phyloP scores from a whole-genome alignment of 257 asterid genomes.

The Lantana camara region DNA sequence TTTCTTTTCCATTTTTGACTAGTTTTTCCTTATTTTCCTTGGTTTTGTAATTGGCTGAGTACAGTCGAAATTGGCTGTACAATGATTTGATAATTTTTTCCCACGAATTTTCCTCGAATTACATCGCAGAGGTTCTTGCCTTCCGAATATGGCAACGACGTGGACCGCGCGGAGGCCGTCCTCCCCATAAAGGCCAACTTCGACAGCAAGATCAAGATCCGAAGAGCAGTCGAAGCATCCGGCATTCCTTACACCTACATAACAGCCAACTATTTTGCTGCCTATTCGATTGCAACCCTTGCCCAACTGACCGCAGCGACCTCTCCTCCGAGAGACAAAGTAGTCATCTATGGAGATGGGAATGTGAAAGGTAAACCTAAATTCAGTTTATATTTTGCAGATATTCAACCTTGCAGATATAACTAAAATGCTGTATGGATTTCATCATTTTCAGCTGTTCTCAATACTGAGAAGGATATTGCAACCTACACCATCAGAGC shows the following conservation, averaged over 20 bases:
- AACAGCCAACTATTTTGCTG: conserved; percentile 54
- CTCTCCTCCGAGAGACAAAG: conserved; percentile 66
- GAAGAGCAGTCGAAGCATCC: conserved; percentile 56
- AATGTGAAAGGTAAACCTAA: conserved; percentile 55
- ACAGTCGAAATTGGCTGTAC: too few relatives aligned
- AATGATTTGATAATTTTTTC: too few relatives aligned
- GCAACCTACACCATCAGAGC: conserved; percentile 62
- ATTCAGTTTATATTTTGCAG: too few relatives aligned
- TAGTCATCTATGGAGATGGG: conserved; percentile 68
- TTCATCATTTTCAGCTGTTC: conserved; percentile 41
- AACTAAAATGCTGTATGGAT: not conserved
- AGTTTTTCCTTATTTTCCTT: too few relatives aligned
- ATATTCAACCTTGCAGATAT: too few relatives aligned
- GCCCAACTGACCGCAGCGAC: conserved; percentile 43
- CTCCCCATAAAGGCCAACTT: conserved; percentile 58
- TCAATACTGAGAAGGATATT: conserved; percentile 61
- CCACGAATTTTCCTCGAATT: too few relatives aligned
- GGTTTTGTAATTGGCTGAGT: too few relatives aligned
- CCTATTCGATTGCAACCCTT: conserved; percentile 52
- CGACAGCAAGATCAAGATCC: conserved; percentile 41
- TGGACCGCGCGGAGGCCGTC: conserved; percentile 56
- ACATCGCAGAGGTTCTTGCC: conserved; percentile 70
- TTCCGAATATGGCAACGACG: conserved; percentile 75
- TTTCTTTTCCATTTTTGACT: too few relatives aligned
- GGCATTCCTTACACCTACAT: conserved; percentile 66